Evolutionary conservation across 2,329 filamentous ascomycete species (phyloP).

Genomic region (Beauveria brongniartii): DNA sequence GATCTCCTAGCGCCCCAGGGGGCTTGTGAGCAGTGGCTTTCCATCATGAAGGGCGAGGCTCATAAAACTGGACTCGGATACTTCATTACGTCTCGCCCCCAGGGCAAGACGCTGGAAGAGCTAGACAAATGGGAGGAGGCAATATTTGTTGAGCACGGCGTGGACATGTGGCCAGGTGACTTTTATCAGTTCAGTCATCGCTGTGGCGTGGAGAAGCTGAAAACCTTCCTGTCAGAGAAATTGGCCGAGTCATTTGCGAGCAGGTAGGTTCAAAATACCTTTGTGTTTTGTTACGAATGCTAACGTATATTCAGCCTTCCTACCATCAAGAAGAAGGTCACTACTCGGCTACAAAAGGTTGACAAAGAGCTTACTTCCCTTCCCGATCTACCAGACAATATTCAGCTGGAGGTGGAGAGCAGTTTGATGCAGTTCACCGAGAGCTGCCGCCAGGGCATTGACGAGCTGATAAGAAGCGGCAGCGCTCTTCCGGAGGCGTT

Average conservation of each 20-base stretch:
- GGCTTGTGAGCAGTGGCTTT: constrained; percentile 46
- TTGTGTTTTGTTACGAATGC: neutral
- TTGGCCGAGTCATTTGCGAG: constrained; percentile 46
- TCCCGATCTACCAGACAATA: constrained; percentile 60
- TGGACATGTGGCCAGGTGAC: constrained; percentile 37
- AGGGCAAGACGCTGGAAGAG: constrained; percentile 44
- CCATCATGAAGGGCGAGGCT: constrained; percentile 53
- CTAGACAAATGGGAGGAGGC: constrained; percentile 43
- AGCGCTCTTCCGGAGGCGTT: constrained; percentile 44
- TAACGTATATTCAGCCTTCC: constrained; percentile 34
- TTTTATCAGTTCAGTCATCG: constrained; percentile 40
- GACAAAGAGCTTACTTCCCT: constrained; percentile 46
- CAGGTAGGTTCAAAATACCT: constrained; percentile 27
- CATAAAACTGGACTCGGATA: constrained; percentile 67
- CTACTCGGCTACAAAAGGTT: constrained; percentile 41
- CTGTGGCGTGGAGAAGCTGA: constrained; percentile 46
- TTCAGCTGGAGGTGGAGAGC: constrained; percentile 56
- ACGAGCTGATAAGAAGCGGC: constrained; percentile 37
- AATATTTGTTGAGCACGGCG: constrained; percentile 37
- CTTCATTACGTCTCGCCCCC: constrained; percentile 65
- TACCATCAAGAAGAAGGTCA: constrained; percentile 45
- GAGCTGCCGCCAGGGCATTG: constrained; percentile 42
- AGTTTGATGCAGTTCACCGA: constrained; percentile 51
- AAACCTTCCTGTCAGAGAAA: constrained; percentile 43
- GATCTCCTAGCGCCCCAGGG: constrained; percentile 56